Evolutionary conservation across 805 yeast species (phyloP).

Genomic region (Hanseniaspora nectarophila): DNA sequence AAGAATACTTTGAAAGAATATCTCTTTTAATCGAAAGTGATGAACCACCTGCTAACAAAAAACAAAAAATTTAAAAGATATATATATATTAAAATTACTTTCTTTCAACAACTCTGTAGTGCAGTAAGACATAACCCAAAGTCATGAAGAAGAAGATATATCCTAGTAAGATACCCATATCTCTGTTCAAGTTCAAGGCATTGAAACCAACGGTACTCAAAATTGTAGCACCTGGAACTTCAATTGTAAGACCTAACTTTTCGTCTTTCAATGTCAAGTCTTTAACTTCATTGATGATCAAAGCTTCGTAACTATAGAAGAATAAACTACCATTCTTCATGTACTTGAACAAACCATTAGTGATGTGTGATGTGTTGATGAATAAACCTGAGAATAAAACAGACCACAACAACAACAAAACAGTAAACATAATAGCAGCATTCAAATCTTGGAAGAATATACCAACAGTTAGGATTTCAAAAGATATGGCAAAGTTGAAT

Average conservation of each 20-base stretch:
- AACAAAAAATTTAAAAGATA: neutral
- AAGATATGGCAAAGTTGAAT: slow-evolving; percentile 76
- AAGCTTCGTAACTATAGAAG: slow-evolving; percentile 91
- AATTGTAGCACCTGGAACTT: slow-evolving; percentile 96
- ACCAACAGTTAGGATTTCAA: slow-evolving; percentile 78
- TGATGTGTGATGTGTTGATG: slow-evolving; percentile 63
- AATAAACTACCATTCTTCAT: slow-evolving; percentile 77
- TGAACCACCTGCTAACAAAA: slow-evolving; percentile 7
- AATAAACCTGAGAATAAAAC: slow-evolving; percentile 87
- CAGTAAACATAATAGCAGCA: slow-evolving; percentile 82
- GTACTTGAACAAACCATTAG: slow-evolving; percentile 47
- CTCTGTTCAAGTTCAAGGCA: slow-evolving; percentile 61
- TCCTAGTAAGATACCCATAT: slow-evolving; percentile 46
- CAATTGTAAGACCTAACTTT: slow-evolving; percentile 86
- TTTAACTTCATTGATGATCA: slow-evolving; percentile 84
- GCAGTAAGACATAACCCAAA: slow-evolving; percentile 65
- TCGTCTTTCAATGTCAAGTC: slow-evolving; percentile 72
- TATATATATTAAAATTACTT: neutral
- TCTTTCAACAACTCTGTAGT: slow-evolving; percentile 55
- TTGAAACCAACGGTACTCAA: slow-evolving; percentile 90
- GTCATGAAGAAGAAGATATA: slow-evolving; percentile 49
- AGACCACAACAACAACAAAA: slow-evolving; percentile 69
- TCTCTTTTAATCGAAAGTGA: slow-evolving; percentile 8
- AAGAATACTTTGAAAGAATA: slow-evolving; percentile 41
- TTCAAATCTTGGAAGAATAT: slow-evolving; percentile 80